Evolutionary conservation across 148 eudicot species (phyloP).

Genomic region (Oxyria digyna): DNA sequence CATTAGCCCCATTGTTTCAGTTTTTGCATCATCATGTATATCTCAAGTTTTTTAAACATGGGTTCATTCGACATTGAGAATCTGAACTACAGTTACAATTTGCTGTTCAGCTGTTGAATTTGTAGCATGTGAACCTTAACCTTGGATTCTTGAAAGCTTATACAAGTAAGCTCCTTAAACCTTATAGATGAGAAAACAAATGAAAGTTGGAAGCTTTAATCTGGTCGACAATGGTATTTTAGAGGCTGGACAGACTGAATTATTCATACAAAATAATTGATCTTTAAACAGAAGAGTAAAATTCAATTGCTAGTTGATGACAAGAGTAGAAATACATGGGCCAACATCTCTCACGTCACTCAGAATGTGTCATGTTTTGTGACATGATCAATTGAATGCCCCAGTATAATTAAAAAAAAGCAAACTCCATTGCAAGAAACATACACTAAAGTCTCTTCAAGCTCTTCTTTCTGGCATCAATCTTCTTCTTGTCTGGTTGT

Average conservation of each 20-base stretch:
- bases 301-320: background rate
- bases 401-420: background rate
- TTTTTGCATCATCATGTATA: too few relatives aligned
- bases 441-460: constrained; percentile 55
- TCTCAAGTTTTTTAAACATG: too few relatives aligned
- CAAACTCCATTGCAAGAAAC: constrained; percentile 1
- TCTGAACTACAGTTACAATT: too few relatives aligned
- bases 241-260: background rate
- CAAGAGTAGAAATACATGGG: background rate
- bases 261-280: background rate
- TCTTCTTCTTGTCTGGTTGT: constrained; percentile 70
- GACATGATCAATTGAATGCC: background rate
- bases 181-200: background rate
- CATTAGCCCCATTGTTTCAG: too few relatives aligned
- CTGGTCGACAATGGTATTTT: background rate
- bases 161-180: background rate
- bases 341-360: background rate
- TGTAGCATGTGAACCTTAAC: too few relatives aligned
- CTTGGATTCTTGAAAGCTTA: background rate
- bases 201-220: too few relatives aligned
- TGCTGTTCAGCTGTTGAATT: too few relatives aligned
- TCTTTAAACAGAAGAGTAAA: background rate
- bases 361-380: background rate
- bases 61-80: too few relatives aligned
- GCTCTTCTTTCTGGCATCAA: constrained; percentile 85